Evolutionary conservation across 2,329 filamentous ascomycete genomes (phyloP).

Genomic region (Ophiostoma ulmi): DNA sequence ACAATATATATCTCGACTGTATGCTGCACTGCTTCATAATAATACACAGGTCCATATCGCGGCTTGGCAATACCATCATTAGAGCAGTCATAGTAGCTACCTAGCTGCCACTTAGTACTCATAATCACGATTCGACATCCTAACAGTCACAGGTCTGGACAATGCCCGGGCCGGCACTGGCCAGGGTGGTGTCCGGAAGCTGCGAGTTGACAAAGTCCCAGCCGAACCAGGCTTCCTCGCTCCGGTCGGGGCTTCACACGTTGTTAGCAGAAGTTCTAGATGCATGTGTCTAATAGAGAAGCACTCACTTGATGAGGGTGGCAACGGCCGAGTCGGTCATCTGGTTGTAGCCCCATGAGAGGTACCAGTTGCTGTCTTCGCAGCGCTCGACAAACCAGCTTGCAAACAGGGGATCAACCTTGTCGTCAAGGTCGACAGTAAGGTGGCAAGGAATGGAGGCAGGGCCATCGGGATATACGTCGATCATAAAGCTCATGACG

Average conservation of each 20-base stretch:
- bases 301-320: slow-evolving; percentile 33
- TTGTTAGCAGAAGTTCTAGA: not conserved
- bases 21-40: not conserved
- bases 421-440: slow-evolving; percentile 20
- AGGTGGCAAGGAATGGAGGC: slow-evolving; percentile 27
- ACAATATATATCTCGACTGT: not conserved
- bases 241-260: slow-evolving; percentile 22
- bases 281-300: not conserved
- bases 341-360: slow-evolving; percentile 35
- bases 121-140: not conserved
- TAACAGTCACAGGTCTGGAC: slow-evolving; percentile 25
- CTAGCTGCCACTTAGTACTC: not conserved
- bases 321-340: slow-evolving; percentile 33
- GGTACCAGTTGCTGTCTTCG: slow-evolving; percentile 29
- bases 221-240: slow-evolving; percentile 28
- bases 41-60: not conserved
- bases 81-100: not conserved
- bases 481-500: slow-evolving; percentile 24
- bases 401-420: slow-evolving; percentile 25
- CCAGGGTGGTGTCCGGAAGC: slow-evolving; percentile 16
- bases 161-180: slow-evolving; percentile 22
- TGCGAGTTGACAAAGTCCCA: slow-evolving; percentile 27
- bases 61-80: not conserved
- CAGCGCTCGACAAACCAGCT: slow-evolving; percentile 32
- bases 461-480: slow-evolving; percentile 22